These are phyloP conservation scores for Phialophora macrospora DNA, from an alignment of 2,329 filamentous ascomycete species.

Conservation along the genomic window DNA sequence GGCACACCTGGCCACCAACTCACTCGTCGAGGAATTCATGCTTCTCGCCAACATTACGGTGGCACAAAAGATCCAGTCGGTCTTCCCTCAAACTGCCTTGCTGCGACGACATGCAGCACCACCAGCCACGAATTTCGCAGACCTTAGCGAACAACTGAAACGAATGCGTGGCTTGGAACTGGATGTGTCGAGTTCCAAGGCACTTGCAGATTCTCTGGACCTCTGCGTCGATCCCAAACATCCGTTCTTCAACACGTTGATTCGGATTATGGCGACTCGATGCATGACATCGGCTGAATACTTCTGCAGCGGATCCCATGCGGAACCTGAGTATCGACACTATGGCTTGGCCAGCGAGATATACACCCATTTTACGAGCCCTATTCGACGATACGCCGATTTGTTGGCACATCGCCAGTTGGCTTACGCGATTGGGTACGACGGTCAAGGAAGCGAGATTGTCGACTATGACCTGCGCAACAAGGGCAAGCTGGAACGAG, in stretches of 20 bases:
- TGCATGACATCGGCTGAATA: slow-evolving; percentile 99
- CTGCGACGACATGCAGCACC: slow-evolving; percentile 90
- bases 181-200: slow-evolving; percentile 82
- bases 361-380: slow-evolving; percentile 98
- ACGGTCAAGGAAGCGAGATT: slow-evolving; percentile 59
- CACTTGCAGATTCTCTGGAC: slow-evolving; percentile 92
- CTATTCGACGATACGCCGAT: slow-evolving; percentile 97
- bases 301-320: slow-evolving; percentile 91
- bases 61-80: slow-evolving; percentile 83
- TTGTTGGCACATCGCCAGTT: slow-evolving; percentile 92
- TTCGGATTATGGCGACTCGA: slow-evolving; percentile 94
- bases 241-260: slow-evolving; percentile 97
- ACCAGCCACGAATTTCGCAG: slow-evolving; percentile 95
- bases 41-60: slow-evolving; percentile 96
- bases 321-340: slow-evolving; percentile 92
- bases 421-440: slow-evolving; percentile 92
- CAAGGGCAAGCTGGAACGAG: slow-evolving; percentile 82
- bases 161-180: slow-evolving; percentile 83
- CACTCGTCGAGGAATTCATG: slow-evolving; percentile 99
- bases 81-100: slow-evolving; percentile 93
- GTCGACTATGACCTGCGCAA: slow-evolving; percentile 81
- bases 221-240: slow-evolving; percentile 76
- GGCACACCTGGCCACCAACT: slow-evolving; percentile 91
- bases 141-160: slow-evolving; percentile 86
- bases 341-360: slow-evolving; percentile 96